phyloP scores from a whole-genome alignment of 2,329 filamentous ascomycete species.

The Parafenestella ontariensis region DNA sequence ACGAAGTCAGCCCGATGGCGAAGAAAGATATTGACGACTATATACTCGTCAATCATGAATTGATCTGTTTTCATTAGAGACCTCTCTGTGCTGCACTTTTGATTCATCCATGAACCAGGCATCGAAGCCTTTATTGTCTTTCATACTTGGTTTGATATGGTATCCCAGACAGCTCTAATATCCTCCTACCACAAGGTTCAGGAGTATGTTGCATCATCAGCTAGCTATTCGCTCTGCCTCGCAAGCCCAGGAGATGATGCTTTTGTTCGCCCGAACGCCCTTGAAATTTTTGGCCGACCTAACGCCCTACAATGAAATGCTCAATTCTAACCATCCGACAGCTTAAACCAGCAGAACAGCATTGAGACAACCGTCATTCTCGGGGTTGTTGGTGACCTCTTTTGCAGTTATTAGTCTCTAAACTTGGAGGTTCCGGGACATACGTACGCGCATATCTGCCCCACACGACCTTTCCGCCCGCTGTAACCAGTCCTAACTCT shows the following conservation, averaged over 20 bases:
- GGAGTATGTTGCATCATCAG: constrained; percentile 9
- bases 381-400: constrained; percentile 47
- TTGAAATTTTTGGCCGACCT: background rate
- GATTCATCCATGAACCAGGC: background rate
- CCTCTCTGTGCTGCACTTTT: too few relatives aligned
- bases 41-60: too few relatives aligned
- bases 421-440: background rate
- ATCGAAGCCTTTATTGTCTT: background rate
- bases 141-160: background rate
- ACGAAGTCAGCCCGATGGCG: background rate
- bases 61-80: too few relatives aligned
- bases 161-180: constrained; percentile 3
- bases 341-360: constrained; percentile 45
- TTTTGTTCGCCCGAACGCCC: background rate
- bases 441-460: constrained; percentile 42
- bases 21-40: background rate
- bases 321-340: background rate
- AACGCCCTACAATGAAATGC: background rate
- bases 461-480: constrained; percentile 75
- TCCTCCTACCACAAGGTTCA: background rate
- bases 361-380: constrained; percentile 50
- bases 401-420: background rate
- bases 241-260: constrained; percentile 1
- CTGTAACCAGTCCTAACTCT: constrained; percentile 89
- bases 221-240: constrained; percentile 4